Base-by-base conservation (phyloP, 2,329 filamentous ascomycete genomes). In the Biscogniauxia mediterranea region DNA sequence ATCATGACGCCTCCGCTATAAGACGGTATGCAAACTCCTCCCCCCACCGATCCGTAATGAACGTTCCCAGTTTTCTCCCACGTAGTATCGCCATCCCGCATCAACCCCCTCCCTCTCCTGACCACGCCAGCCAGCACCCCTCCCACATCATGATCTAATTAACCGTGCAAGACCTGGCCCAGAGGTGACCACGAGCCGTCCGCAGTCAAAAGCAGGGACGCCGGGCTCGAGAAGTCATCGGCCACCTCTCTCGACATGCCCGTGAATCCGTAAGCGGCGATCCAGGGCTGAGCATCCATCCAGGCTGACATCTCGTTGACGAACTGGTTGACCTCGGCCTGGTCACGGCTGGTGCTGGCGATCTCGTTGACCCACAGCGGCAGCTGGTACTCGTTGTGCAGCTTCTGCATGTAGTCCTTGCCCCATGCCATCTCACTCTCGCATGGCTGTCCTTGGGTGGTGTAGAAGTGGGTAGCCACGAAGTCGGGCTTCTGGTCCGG, bases 181-280 rank as follows among this genome's bases (percentile, higher is more conserved):
- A 74, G 67, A 9, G 55, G 51, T 7, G 72, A 80, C 58, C 77
- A 76, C 7, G 60, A 64, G 1, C 77, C 79, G 57, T 77, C 68
- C 7, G 63, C 52, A 56, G 77, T 74, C 73, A 81, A 75, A 65
- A 80, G 70, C 70, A 79, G 77, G 32, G 79, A 78, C 51, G 71
- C 74, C 0, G 77, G 77, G 61, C 78, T 80, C 15, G 80, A 79
- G 68, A 77, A 80, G 54, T 66, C 68, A 62, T 80, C 77, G 7
- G 74, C 75, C 56, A 73, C 66, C n/a, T 74, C 66, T 53, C 68
- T 68, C 70, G 78, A 78, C 57, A 77, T 78, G 20, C 77, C 77
- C 64, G 78, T 79, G 66, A 78, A 77, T 28, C 71, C 74, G 66
- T 80, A 80, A 63, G 79, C 76, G 58, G 69, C 69, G 17, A 81